Percentiles rank a stretch among this genome's conserved stretches.
Evolutionary conservation across 352 stramenopile genomes (phyloP).

Genomic region (Blastocystis sp.): DNA sequence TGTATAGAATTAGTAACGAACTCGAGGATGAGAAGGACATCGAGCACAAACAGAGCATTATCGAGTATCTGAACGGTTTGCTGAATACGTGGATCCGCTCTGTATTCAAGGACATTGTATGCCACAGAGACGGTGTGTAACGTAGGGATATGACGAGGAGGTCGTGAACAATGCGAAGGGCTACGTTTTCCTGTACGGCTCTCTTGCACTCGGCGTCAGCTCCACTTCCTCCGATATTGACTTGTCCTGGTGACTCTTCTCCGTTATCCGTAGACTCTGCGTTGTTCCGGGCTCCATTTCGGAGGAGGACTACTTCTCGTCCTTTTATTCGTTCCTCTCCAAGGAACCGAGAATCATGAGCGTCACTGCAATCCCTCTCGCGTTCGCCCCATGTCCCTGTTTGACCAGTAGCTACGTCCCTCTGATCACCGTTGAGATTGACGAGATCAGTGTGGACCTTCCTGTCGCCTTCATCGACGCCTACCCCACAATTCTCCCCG

Average conservation of each 20-base stretch:
- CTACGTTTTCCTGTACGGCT: constrained; percentile 32
- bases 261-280: constrained; percentile 15
- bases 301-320: constrained; percentile 30
- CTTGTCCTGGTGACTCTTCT: not conserved
- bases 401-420: constrained; percentile 51
- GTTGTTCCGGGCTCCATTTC: constrained; percentile 44
- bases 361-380: constrained; percentile 13
- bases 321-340: constrained; percentile 35
- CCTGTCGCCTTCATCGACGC: not conserved
- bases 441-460: constrained; percentile 46
- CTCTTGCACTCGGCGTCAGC: constrained; percentile 21
- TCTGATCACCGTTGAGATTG: constrained; percentile 39
- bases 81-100: constrained; percentile 12
- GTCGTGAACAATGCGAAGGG: not conserved
- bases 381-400: not conserved
- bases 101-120: not conserved
- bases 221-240: constrained; percentile 59
- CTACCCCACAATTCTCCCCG: constrained; percentile 3
- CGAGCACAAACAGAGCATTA: constrained; percentile 1
- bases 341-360: not conserved
- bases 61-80: constrained; percentile 7
- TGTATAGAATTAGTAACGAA: not conserved
- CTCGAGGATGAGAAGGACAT: not conserved
- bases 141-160: not conserved
- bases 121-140: not conserved